Conservation (phyloP, 768 basidiomycete genomes). For the Ramaria sp. region DNA sequence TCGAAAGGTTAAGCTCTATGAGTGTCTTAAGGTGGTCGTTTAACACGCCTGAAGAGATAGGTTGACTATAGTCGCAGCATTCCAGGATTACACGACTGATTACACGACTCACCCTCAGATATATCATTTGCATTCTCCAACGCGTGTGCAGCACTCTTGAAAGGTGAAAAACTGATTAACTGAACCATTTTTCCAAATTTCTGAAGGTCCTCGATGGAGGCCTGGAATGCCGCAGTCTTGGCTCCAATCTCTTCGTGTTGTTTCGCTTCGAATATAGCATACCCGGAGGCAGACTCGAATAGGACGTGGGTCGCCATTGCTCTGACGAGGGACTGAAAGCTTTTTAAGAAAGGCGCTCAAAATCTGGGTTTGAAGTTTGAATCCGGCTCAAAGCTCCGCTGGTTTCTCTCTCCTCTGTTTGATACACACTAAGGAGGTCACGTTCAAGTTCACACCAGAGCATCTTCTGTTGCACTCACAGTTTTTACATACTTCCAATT, state of each 20-base stretch:
- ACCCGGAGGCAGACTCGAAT: slow-evolving; percentile 90
- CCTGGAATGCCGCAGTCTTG: slow-evolving; percentile 67
- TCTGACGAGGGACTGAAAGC: not conserved
- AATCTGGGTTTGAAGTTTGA: no score
- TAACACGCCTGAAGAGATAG: slow-evolving; percentile 49
- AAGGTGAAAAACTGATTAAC: slow-evolving; percentile 84
- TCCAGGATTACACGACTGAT: slow-evolving; percentile 16
- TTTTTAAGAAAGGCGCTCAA: no score
- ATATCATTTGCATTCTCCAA: slow-evolving; percentile 94
- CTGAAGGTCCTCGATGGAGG: slow-evolving; percentile 74
- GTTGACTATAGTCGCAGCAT: not conserved
- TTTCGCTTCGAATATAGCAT: slow-evolving; percentile 84
- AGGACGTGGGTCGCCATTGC: slow-evolving; percentile 73
- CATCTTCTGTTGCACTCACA: no score
- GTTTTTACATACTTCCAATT: no score
- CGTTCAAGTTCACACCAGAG: no score
- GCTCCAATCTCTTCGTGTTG: slow-evolving; percentile 81
- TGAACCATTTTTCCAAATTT: slow-evolving; percentile 92
- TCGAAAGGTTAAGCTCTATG: slow-evolving; percentile 76
- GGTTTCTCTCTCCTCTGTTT: no score
- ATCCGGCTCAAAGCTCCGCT: no score
- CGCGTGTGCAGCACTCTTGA: slow-evolving; percentile 87
- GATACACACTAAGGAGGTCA: no score
- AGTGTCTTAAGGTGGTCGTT: slow-evolving; percentile 76
- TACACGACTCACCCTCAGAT: slow-evolving; percentile 65